These are phyloP conservation scores for Solanum verrucosum DNA, from an alignment of 257 asterid species.

Conservation along the genomic window DNA sequence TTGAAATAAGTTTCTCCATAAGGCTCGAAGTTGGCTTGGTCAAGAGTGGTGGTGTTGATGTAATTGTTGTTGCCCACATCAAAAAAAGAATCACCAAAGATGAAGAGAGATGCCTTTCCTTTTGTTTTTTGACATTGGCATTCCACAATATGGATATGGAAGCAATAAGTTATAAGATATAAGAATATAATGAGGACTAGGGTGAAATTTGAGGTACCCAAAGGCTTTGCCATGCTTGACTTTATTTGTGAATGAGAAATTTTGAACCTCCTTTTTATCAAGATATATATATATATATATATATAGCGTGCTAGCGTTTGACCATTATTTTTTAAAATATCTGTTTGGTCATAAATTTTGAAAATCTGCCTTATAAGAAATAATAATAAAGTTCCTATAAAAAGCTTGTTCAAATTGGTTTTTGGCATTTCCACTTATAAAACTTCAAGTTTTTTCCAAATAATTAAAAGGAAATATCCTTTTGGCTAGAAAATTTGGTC, in stretches of 20 bases:
- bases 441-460: neutral
- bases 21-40: constrained; percentile 60
- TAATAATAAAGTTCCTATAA: neutral
- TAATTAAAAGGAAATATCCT: neutral
- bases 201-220: neutral
- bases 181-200: neutral
- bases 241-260: neutral
- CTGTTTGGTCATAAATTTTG: neutral
- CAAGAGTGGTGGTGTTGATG: constrained; percentile 58
- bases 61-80: constrained; percentile 74
- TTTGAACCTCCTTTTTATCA: neutral
- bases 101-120: constrained; percentile 11
- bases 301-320: neutral
- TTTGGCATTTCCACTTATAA: neutral
- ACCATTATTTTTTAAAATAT: neutral
- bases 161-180: neutral
- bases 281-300: neutral
- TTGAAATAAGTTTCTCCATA: constrained; percentile 50
- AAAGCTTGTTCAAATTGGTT: neutral
- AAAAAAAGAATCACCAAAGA: constrained; percentile 63
- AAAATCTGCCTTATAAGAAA: neutral
- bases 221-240: neutral
- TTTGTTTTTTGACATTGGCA: neutral
- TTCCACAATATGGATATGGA: neutral
- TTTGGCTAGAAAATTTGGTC: no score